Evolutionary conservation across 257 asterid genomes (phyloP), one percentile per base, ranked within the genome.

Genomic region (Perilla frutescens): DNA sequence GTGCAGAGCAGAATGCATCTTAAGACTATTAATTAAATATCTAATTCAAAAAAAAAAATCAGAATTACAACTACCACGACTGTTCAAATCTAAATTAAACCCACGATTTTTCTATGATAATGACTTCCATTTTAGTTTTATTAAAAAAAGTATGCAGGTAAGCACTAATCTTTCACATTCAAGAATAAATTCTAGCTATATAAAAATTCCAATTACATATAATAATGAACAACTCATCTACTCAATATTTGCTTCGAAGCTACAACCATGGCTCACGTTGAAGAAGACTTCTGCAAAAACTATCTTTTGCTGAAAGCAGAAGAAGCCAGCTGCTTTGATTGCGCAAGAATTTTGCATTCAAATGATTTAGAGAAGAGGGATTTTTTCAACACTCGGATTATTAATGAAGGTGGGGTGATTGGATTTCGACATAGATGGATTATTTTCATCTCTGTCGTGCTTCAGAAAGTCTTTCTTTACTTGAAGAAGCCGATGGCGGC

Each of bases 371-470:
- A 72, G 15, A 81, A 61, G 9, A 66, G 78, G 47, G 81, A 73
- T 0, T 87, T 87, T 50, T 65, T 73, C 37, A 75, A 83, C 40
- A 36, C 73, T 5, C 48, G 80, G 26, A 70, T 34, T 3, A 81
- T 47, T 26, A 72, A 36, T 4, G 82, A 51, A 29, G 77, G 47
- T 37, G 64, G 13, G 49, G 37, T 66, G 43, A 26, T 40, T 14
- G 77, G 82, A 41, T 60, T 86, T 49, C 61, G 80, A 1, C 81
- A 50, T 3, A 74, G 96, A 76, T 89, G 92, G 96, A 79, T 89
- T 48, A 43, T 91, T 14, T 87, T 91, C 65, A 61, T 86, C 32
- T 89, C 95, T 1, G 76, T 89, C 1, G 75, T 70, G 29, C 47
- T 75, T 9, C 92, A 87, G 70, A 91, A 84, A 64, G 6, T 77